Evolutionary conservation across 139 green algal genomes (phyloP), one percentile per base, ranked within the genome.

Genomic region (Haematococcus sp.): DNA sequence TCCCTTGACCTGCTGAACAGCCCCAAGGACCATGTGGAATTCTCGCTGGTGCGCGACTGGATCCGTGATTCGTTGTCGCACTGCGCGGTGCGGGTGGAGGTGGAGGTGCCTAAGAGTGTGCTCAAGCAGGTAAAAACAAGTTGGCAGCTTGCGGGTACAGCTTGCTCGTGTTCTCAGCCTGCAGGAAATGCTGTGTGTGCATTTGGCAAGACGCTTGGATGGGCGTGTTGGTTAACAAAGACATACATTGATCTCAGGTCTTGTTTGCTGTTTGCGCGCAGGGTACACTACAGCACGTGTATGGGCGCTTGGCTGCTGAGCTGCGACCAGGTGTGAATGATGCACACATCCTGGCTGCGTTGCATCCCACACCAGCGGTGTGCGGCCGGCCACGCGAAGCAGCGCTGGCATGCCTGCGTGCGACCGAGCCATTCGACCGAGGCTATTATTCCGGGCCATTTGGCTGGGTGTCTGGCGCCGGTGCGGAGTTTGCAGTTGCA

Each of bases 381-480:
- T 98, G 93, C 73, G 96, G 96, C 1, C 75, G 93, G 19, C 88
- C 88, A 0, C 44, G 80, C 13, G 75, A 80, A 13, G 63, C 65
- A 15, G 88, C 85, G 32, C 81, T 84, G 34, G 64, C 25, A 35
- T 80, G 52, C 30, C 60, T 85, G 20, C 35, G 46, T 40, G 32
- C 54, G 22, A 27, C 75, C 17, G 96, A 99, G 87, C 44, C 74
- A 0, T 99, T 99, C 79, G 96, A 99, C 81, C 76, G 96, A 3
- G 96, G 96, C 33, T 95, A 94, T 71, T 99, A 98, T 60, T 86
- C 95, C 0, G 96, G 95, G 1, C 96, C 96, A 7, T 94, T 98
- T 73, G 96, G 96, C 19, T 99, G 92, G 93, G 71, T 99, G 32
- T 86, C 76, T 0, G 89, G 88, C 4, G 71, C 75, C 22, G 88